Conservation (phyloP, 139 green algal species). For the Coelastrella sp. region DNA sequence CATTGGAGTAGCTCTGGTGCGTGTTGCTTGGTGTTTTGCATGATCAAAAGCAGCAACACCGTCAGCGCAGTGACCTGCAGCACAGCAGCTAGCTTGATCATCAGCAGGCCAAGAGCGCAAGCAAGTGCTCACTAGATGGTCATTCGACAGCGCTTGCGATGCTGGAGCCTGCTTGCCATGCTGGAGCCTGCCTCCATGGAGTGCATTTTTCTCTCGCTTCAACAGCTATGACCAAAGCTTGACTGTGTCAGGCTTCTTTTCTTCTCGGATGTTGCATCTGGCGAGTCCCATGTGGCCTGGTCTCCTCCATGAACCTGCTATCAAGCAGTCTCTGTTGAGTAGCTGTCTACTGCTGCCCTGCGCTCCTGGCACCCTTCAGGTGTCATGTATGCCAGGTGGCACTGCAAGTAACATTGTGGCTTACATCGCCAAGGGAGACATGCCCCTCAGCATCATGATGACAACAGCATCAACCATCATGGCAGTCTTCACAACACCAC, state of each 20-base stretch:
- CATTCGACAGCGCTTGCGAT: too few species aligned
- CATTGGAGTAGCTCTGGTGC: slow-evolving; percentile 66
- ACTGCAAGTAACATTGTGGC: slow-evolving; percentile 74
- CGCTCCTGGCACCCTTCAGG: not conserved
- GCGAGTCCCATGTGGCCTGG: too few species aligned
- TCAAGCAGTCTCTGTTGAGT: too few species aligned
- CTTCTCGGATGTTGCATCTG: too few species aligned
- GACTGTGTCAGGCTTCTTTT: too few species aligned
- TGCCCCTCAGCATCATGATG: slow-evolving; percentile 44
- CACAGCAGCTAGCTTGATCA: not conserved
- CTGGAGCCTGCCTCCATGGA: too few species aligned
- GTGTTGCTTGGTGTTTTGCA: slow-evolving; percentile 50
- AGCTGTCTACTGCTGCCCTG: too few species aligned
- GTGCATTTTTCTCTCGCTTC: too few species aligned
- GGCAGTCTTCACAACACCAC: slow-evolving; percentile 66
- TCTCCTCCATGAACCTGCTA: too few species aligned
- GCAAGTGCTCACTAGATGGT: not conserved
- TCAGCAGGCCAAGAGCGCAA: not conserved
- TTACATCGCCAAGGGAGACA: slow-evolving; percentile 64
- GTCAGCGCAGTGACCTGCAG: not conserved
- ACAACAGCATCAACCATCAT: slow-evolving; percentile 58
- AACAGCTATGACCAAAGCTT: too few species aligned
- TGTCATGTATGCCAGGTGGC: slow-evolving; percentile 74
- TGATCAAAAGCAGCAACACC: slow-evolving; percentile 38
- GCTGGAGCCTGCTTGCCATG: too few species aligned